Evolutionary conservation across 139 green algal species (phyloP).

Genomic region (Picochlorum sp.): DNA sequence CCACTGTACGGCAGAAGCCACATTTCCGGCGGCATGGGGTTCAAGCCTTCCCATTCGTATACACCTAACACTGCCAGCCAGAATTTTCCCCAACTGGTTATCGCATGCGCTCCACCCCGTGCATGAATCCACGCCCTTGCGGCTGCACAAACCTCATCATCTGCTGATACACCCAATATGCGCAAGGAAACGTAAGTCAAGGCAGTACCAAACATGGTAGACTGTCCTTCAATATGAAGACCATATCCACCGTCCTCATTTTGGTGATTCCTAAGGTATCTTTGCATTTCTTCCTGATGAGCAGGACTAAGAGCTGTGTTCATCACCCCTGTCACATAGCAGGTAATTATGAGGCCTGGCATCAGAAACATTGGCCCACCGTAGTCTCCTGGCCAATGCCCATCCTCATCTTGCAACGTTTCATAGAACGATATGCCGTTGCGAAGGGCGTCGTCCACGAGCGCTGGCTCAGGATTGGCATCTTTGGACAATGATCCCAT

Average conservation of each 20-base stretch:
- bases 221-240: constrained; percentile 93
- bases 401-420: constrained; percentile 72
- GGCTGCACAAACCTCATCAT: constrained; percentile 24
- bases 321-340: constrained; percentile 63
- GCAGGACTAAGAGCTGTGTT: constrained; percentile 54
- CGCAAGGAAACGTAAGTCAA: constrained; percentile 72
- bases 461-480: not conserved
- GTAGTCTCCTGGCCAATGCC: constrained; percentile 95
- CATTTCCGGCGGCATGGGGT: constrained; percentile 91
- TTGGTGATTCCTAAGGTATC: constrained; percentile 93
- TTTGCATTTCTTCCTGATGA: constrained; percentile 60
- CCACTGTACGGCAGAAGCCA: constrained; percentile 89
- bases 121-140: constrained; percentile 68
- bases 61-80: constrained; percentile 91
- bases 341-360: constrained; percentile 84
- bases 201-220: constrained; percentile 97
- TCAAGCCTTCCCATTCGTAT: constrained; percentile 86
- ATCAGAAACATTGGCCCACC: constrained; percentile 98
- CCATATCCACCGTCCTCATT: constrained; percentile 93
- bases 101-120: constrained; percentile 65
- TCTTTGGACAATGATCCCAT: not conserved
- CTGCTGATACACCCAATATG: constrained; percentile 49
- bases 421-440: constrained; percentile 71
- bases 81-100: constrained; percentile 98
- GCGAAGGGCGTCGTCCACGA: constrained; percentile 22